A percentile compares a stretch with the other conserved stretches of the same genome.
These are phyloP conservation scores for Pterulicium gracile DNA, from an alignment of 1,284 basidiomycete species.

Conservation along the genomic window DNA sequence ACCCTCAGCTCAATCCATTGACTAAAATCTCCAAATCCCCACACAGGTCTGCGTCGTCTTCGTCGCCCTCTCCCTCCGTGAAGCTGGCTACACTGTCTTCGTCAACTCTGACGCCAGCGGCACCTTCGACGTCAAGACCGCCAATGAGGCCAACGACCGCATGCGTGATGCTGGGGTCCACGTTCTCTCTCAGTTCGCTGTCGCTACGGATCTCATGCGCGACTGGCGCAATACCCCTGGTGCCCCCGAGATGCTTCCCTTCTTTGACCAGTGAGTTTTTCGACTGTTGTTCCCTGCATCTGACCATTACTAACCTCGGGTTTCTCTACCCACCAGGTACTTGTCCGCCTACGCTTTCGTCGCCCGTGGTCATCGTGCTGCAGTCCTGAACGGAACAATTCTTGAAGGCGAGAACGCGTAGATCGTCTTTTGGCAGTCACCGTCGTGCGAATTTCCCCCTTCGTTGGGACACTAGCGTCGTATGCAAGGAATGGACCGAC, in stretches of 20 bases:
- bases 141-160: slow-evolving; percentile 31
- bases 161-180: slow-evolving; percentile 34
- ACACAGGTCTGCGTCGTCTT: slow-evolving; percentile 37
- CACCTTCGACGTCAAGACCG: slow-evolving; percentile 24
- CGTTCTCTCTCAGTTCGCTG: slow-evolving; percentile 30
- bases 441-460: too few species aligned
- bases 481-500: too few species aligned
- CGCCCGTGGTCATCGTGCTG: slow-evolving; percentile 2
- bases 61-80: slow-evolving; percentile 30
- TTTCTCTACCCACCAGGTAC: background rate
- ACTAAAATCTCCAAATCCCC: background rate
- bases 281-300: background rate
- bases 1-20: background rate
- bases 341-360: background rate
- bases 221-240: slow-evolving; percentile 36
- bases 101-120: slow-evolving; percentile 35
- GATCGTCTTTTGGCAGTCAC: too few species aligned
- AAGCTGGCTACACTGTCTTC: slow-evolving; percentile 34
- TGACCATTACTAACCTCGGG: too few species aligned
- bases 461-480: too few species aligned
- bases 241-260: slow-evolving; percentile 25
- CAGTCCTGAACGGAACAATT: background rate
- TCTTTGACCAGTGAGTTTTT: slow-evolving; percentile 27
- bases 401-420: background rate
- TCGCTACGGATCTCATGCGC: slow-evolving; percentile 31